Percentiles rank a stretch among this genome's conserved stretches.
These are phyloP conservation scores for Amyloporia xantha DNA, from an alignment of 768 basidiomycete genomes.

Conservation along the genomic window DNA sequence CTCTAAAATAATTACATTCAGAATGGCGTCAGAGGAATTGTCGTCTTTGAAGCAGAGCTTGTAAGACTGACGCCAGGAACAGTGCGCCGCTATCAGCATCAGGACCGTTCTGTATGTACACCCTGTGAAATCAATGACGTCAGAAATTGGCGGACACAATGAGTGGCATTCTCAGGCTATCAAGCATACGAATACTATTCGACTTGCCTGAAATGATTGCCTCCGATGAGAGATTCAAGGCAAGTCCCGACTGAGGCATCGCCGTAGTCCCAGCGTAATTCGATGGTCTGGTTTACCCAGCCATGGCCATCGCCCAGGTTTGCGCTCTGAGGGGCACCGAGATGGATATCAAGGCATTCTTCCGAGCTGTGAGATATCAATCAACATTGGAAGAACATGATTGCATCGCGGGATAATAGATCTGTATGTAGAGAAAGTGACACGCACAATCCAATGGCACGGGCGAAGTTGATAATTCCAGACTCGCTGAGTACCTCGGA, in stretches of 20 bases:
- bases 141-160: no score
- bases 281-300: constrained; percentile 35
- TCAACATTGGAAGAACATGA: no score
- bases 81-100: constrained; percentile 41
- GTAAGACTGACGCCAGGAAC: constrained; percentile 47
- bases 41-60: no score
- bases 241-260: constrained; percentile 34
- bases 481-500: constrained; percentile 45
- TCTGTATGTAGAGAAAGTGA: no score
- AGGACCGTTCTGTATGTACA: constrained; percentile 55
- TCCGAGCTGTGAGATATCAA: constrained; percentile 28
- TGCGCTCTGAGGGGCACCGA: constrained; percentile 32
- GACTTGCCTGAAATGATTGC: constrained; percentile 40
- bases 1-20: no score
- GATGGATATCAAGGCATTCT: constrained; percentile 35
- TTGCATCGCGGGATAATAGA: no score
- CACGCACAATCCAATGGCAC: constrained; percentile 58
- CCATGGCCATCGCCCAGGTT: constrained; percentile 47
- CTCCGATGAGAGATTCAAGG: constrained; percentile 37
- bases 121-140: no score
- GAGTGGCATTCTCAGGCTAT: constrained; percentile 26
- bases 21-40: no score
- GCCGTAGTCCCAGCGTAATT: constrained; percentile 39
- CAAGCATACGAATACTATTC: constrained; percentile 1
- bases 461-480: constrained; percentile 54